Percentiles rank a stretch among this genome's conserved stretches.
Evolutionary conservation across 192 early-diverging fungal genomes (phyloP).

Genomic region (Dissophora ornata): DNA sequence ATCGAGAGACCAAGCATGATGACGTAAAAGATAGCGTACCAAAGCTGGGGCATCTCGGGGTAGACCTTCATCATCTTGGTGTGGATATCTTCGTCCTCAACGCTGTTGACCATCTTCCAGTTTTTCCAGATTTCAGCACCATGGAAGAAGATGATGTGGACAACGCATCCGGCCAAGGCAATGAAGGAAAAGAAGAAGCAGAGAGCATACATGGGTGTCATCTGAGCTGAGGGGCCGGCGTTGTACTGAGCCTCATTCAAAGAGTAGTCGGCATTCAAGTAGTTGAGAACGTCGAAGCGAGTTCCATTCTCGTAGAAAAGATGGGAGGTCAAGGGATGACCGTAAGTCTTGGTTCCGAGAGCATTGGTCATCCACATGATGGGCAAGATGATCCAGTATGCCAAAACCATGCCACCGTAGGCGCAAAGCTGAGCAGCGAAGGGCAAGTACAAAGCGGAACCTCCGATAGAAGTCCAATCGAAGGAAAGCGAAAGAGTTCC

Average conservation of each 20-base stretch:
- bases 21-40: constrained; percentile 59
- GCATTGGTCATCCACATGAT: constrained; percentile 67
- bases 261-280: constrained; percentile 12
- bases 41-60: constrained; percentile 63
- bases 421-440: constrained; percentile 68
- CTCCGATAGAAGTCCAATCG: constrained; percentile 70
- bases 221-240: constrained; percentile 55
- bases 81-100: constrained; percentile 46
- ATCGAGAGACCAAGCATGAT: constrained; percentile 53
- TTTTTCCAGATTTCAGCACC: constrained; percentile 64
- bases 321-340: constrained; percentile 19
- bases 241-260: constrained; percentile 59
- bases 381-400: constrained; percentile 78
- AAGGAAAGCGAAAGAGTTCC: constrained; percentile 75
- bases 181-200: constrained; percentile 58
- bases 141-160: constrained; percentile 71
- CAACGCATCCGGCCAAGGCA: constrained; percentile 57
- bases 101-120: not conserved
- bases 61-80: constrained; percentile 52
- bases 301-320: constrained; percentile 24
- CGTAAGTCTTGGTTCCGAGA: constrained; percentile 15
- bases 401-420: constrained; percentile 65
- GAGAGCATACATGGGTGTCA: constrained; percentile 61
- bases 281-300: constrained; percentile 2
- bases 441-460: constrained; percentile 30